phyloP scores from a whole-genome alignment of 192 early-diverging fungal genomes.

The Coemansia sp. region DNA sequence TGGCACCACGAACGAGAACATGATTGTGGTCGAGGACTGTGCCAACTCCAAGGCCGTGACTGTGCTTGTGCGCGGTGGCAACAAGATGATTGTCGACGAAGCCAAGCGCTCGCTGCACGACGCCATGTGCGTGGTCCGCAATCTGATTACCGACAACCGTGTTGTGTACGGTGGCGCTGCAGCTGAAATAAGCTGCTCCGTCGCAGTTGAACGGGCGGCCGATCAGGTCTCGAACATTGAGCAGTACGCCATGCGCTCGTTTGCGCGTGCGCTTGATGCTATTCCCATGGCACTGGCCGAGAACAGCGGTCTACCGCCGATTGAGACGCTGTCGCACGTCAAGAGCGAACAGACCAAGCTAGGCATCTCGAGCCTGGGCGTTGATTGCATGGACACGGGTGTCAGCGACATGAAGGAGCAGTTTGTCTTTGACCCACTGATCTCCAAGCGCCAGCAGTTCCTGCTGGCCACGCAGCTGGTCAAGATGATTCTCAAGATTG shows the following conservation, averaged over 20 bases:
- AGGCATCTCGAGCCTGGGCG: slow-evolving; percentile 83
- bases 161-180: slow-evolving; percentile 99
- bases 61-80: slow-evolving; percentile 95
- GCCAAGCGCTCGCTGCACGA: slow-evolving; percentile 97
- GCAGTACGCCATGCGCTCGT: slow-evolving; percentile 99
- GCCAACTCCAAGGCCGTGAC: slow-evolving; percentile 98
- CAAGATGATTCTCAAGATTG: slow-evolving; percentile 98
- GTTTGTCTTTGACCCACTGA: slow-evolving; percentile 98
- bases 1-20: slow-evolving; percentile 72
- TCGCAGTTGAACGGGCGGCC: slow-evolving; percentile 89
- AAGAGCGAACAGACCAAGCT: slow-evolving; percentile 92
- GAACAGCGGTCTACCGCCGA: slow-evolving; percentile 96
- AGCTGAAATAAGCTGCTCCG: slow-evolving; percentile 94
- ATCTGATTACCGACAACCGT: slow-evolving; percentile 94
- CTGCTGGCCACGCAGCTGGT: slow-evolving; percentile 97
- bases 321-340: slow-evolving; percentile 93
- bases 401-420: slow-evolving; percentile 97
- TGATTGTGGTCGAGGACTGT: slow-evolving; percentile 99
- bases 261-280: slow-evolving; percentile 93
- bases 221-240: slow-evolving; percentile 89
- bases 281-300: slow-evolving; percentile 92
- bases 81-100: slow-evolving; percentile 99
- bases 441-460: slow-evolving; percentile 99
- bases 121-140: slow-evolving; percentile 98
- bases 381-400: slow-evolving; percentile 93